These are phyloP conservation scores for Verticillium nonalfalfae DNA, from an alignment of 2,329 filamentous ascomycete species.

Conservation along the genomic window DNA sequence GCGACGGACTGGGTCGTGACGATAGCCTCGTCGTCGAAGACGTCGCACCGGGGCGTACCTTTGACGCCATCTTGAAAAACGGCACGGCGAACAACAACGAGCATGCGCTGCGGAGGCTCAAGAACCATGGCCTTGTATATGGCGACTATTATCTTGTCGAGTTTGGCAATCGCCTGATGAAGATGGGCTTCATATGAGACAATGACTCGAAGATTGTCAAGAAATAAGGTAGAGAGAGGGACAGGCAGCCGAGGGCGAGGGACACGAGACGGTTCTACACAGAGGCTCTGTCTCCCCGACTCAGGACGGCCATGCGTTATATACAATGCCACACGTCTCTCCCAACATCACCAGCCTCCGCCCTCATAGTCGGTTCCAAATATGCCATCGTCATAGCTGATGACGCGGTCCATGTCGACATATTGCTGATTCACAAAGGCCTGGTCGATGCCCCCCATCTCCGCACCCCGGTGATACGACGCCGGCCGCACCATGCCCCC, in stretches of 20 bases:
- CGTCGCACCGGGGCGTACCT: slow-evolving; percentile 5
- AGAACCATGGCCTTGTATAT: slow-evolving; percentile 37
- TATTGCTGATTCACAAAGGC: slow-evolving; percentile 12
- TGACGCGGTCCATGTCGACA: slow-evolving; percentile 15
- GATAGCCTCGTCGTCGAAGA: slow-evolving; percentile 4
- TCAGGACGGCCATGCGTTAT: not conserved
- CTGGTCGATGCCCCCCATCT: slow-evolving; percentile 15
- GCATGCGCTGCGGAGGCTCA: slow-evolving; percentile 18
- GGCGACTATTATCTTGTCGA: slow-evolving; percentile 42
- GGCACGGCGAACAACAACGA: slow-evolving; percentile 27
- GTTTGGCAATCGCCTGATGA: slow-evolving; percentile 39
- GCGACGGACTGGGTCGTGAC: not conserved
- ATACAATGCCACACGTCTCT: not conserved
- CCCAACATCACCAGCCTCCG: slow-evolving; percentile 3
- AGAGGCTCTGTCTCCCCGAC: not conserved
- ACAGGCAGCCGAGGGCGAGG: not conserved
- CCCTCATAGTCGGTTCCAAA: slow-evolving; percentile 12
- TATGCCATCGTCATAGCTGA: slow-evolving; percentile 15
- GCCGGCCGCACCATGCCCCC: not conserved
- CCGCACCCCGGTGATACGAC: slow-evolving; percentile 6
- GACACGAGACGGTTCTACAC: not conserved
- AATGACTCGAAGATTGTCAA: not conserved
- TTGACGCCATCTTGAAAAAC: slow-evolving; percentile 23
- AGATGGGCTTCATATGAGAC: slow-evolving; percentile 18
- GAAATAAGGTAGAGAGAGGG: not conserved